These are phyloP conservation scores for Trichosporon sp. DNA, from an alignment of 1,284 basidiomycete genomes.

Conservation along the genomic window DNA sequence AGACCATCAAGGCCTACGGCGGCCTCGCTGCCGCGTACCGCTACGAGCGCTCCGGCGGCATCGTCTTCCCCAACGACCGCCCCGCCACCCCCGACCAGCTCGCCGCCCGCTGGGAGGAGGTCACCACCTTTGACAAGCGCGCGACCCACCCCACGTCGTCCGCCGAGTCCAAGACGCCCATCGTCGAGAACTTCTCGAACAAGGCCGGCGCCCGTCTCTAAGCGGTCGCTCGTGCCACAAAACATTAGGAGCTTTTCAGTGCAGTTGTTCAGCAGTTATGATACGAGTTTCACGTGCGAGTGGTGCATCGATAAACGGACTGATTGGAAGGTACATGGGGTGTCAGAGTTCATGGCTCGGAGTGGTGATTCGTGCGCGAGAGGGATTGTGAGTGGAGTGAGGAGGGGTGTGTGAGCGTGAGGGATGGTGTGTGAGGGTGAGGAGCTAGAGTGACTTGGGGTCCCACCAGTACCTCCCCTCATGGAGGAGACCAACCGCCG, in stretches of 20 bases:
- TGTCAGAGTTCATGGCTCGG: no score
- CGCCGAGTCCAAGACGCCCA: background rate
- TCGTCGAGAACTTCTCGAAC: background rate
- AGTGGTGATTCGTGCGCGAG: no score
- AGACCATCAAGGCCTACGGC: slow-evolving; percentile 82
- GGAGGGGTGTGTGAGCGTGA: no score
- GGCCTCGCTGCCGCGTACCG: slow-evolving; percentile 90
- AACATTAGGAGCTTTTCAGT: background rate
- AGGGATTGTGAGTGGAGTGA: no score
- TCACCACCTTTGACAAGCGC: slow-evolving; percentile 77
- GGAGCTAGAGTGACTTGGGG: no score
- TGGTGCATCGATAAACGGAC: no score
- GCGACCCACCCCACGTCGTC: slow-evolving; percentile 65
- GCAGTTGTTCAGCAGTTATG: background rate
- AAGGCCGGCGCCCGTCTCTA: background rate
- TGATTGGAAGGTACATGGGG: no score
- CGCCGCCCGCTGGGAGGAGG: slow-evolving; percentile 68
- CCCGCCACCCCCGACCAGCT: slow-evolving; percentile 73
- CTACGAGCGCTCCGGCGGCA: slow-evolving; percentile 82
- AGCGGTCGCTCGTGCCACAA: background rate
- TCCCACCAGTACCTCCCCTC: no score
- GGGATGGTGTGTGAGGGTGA: no score
- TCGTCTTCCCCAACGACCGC: slow-evolving; percentile 70
- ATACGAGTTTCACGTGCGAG: background rate
- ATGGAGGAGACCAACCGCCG: no score